A percentile compares a stretch with the other conserved stretches of the same genome.
These are phyloP conservation scores for Sporothrix globosa DNA, from an alignment of 2,329 filamentous ascomycete genomes.

Conservation along the genomic window DNA sequence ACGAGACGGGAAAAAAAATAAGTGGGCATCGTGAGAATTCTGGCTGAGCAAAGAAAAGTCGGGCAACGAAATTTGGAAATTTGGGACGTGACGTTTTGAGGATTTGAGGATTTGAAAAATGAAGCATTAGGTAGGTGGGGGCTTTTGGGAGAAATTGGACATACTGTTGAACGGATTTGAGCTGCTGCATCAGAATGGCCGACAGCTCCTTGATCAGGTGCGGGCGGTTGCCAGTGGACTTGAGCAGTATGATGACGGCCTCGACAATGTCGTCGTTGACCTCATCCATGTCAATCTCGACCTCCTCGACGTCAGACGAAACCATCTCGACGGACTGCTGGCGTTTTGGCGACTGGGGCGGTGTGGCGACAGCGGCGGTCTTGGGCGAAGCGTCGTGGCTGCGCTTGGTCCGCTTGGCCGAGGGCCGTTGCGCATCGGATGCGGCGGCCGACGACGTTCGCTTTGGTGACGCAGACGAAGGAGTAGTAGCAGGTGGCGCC, in stretches of 20 bases:
- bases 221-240: constrained; percentile 87
- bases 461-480: constrained; percentile 36
- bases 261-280: constrained; percentile 97
- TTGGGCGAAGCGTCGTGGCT: constrained; percentile 58
- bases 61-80: too few relatives aligned
- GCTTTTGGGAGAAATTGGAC: constrained; percentile 45
- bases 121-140: neutral
- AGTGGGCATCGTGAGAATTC: neutral
- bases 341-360: constrained; percentile 71
- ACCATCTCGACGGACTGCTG: constrained; percentile 48
- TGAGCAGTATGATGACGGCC: constrained; percentile 82
- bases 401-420: constrained; percentile 74
- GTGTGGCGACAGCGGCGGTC: constrained; percentile 60
- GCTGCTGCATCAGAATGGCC: constrained; percentile 71
- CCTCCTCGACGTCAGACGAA: constrained; percentile 39
- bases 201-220: constrained; percentile 95
- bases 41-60: neutral
- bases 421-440: constrained; percentile 42
- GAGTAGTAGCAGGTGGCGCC: constrained; percentile 40
- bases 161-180: constrained; percentile 89
- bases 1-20: constrained; percentile 34
- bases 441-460: neutral
- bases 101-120: neutral
- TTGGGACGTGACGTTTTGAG: neutral
- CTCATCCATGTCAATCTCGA: constrained; percentile 68